Base-by-base conservation (phyloP, 495 filamentous ascomycete species). In the Penicillium subrubescens region DNA sequence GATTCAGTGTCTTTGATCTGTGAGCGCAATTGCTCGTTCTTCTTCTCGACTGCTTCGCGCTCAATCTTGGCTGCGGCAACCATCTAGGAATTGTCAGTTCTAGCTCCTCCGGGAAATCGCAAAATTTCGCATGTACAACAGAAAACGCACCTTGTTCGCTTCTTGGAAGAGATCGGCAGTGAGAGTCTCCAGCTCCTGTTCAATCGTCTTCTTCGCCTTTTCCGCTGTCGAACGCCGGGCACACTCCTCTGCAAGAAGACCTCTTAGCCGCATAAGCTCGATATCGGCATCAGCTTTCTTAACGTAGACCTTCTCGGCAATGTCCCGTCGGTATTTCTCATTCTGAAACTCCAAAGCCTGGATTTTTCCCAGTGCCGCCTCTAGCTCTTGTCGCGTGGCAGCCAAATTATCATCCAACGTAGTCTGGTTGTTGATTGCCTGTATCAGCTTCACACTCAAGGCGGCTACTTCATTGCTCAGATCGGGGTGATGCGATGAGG, bases 391-490 rank as follows among this genome's bases (percentile, higher is more conserved):
- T 19, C 91, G 86, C 27, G 94, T 91, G 27, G 84, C 88, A 57
- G 91, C 89, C 52, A 99, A 83, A 34, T 86, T 91, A 71, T 99
- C 95, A 71, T 99, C 95, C 31, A 99, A 82, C 33, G 83, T 91
- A 5, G 95, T 97, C 79, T 98, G 96, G 71, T 95, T 91, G 73
- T 99, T 99, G 76, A 99, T 97, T 57, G 95, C 94, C 69, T 93
- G 93, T 62, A 99, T 93, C 57, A 99, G 84, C 77, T 99, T 99
- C 53, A 93, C 94, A 75, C 92, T 97, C 25, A 99, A 82, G 4
- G 92, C 86, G 31, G 95, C 90, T 14, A 98, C 93, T 76, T 99
- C 95, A 59, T 89, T 86, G 73, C 90, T 92, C 51, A 96, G 81
- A 69, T 94, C 92, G 21, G 92, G 91, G 66, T 93, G 90, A 62